Evolutionary conservation across 2,329 filamentous ascomycete genomes (phyloP), one percentile per base, ranked within the genome.

Genomic region (Aureobasidium zeae): DNA sequence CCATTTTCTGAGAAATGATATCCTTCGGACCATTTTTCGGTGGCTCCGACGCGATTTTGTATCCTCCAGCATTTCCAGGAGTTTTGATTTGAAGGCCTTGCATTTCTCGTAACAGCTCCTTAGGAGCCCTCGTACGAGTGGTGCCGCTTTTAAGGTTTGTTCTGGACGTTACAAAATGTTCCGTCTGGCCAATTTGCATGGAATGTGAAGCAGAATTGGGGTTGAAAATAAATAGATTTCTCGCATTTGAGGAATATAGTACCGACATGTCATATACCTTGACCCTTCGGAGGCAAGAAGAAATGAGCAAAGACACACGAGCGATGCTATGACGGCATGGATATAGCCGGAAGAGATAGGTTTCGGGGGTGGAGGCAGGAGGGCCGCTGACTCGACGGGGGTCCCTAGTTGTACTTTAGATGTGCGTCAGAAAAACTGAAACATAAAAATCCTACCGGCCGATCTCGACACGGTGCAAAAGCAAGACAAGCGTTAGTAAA

Each of bases 251-350:
- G 24, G 17, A n/a, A n/a, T n/a, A n/a, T n/a, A n/a, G n/a, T n/a
- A n/a, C n/a, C n/a, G n/a, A n/a, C n/a, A n/a, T n/a, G n/a, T n/a
- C n/a, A n/a, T n/a, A n/a, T n/a, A n/a, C n/a, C n/a, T n/a, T n/a
- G n/a, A n/a, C n/a, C n/a, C n/a, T n/a, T n/a, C n/a, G n/a, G n/a
- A n/a, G n/a, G n/a, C n/a, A n/a, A n/a, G n/a, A n/a, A n/a, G n/a
- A n/a, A n/a, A n/a, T n/a, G n/a, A n/a, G n/a, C n/a, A n/a, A n/a
- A n/a, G n/a, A n/a, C n/a, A n/a, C n/a, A n/a, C n/a, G n/a, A n/a
- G n/a, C n/a, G n/a, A n/a, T n/a, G n/a, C 22, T 42, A 42, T 42
- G 38, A 42, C 38, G 38, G 38, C 38, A 42, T 42, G 29, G 39
- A 25, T 34, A 35, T 22, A 21, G 26, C 38, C 38, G 38, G 38